phyloP scores from a whole-genome alignment of 176 grass and related monocot genomes.

The Bothriochloa decipiens region DNA sequence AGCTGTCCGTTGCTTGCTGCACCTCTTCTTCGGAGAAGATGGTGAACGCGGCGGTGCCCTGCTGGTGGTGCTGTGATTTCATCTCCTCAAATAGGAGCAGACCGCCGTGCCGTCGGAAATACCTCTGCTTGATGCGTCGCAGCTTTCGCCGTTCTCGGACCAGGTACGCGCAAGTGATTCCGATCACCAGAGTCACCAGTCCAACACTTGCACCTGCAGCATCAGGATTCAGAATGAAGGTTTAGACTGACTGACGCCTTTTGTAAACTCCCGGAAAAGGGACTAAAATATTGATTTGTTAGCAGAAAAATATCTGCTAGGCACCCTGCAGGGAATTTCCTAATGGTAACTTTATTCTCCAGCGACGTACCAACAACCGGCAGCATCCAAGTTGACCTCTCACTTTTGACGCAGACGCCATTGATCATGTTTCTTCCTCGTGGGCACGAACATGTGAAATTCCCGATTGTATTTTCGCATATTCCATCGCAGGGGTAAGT shows the following conservation, averaged over 20 bases:
- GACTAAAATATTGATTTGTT: too few relatives aligned
- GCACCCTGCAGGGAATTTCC: too few relatives aligned
- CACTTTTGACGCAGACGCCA: conserved; percentile 1
- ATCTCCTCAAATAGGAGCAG: conserved; percentile 12
- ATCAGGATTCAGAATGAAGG: neutral
- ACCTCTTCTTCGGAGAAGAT: conserved; percentile 1
- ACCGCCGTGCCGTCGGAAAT: neutral
- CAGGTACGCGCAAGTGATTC: neutral
- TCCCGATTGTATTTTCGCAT: neutral
- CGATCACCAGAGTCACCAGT: neutral
- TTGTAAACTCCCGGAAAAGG: too few relatives aligned
- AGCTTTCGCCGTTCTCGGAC: conserved; percentile 18
- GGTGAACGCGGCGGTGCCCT: neutral
- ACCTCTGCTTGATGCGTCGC: neutral
- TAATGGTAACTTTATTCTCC: neutral
- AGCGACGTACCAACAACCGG: neutral
- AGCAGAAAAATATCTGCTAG: too few relatives aligned
- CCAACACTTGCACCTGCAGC: neutral
- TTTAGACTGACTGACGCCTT: too few relatives aligned
- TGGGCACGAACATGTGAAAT: neutral
- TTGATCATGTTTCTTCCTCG: neutral
- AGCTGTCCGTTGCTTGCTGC: neutral
- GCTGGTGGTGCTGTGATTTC: neutral
- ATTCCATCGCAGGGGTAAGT: neutral
- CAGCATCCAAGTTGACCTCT: conserved; percentile 1